A percentile compares a stretch with the other conserved stretches of the same genome.
Conservation (phyloP, 768 basidiomycete genomes). For the Cubamyces sp. region DNA sequence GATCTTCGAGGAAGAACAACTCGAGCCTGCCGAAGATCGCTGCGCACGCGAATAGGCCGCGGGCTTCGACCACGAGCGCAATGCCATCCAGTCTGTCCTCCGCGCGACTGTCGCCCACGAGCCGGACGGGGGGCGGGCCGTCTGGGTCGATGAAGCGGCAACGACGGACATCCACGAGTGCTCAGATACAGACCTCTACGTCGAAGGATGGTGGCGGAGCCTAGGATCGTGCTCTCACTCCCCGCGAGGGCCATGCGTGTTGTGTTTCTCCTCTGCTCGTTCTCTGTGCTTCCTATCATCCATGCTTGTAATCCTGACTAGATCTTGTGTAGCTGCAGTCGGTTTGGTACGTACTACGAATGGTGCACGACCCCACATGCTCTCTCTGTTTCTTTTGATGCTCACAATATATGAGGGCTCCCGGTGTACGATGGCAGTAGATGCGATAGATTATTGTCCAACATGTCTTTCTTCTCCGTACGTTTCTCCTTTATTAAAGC, state of each 20-base stretch:
- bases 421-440: conserved; percentile 32
- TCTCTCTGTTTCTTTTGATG: conserved; percentile 6
- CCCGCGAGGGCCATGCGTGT: conserved; percentile 33
- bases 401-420: conserved; percentile 17
- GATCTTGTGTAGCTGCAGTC: conserved; percentile 28
- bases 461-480: conserved; percentile 10
- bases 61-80: conserved; percentile 68
- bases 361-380: conserved; percentile 17
- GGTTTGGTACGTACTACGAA: conserved; percentile 19
- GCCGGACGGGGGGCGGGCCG: conserved; percentile 34
- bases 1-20: conserved; percentile 63
- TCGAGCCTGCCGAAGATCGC: conserved; percentile 73
- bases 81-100: conserved; percentile 51
- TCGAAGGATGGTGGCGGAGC: conserved; percentile 33
- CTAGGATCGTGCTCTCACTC: conserved; percentile 21
- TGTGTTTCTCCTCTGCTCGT: conserved; percentile 38
- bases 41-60: conserved; percentile 70
- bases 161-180: conserved; percentile 71
- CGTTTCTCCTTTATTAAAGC: background rate
- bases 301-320: conserved; percentile 31
- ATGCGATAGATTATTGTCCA: conserved; percentile 32
- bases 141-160: conserved; percentile 72
- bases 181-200: conserved; percentile 46
- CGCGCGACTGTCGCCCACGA: conserved; percentile 43
- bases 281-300: conserved; percentile 32